These are phyloP conservation scores for Chrysanthemum seticuspe DNA, from an alignment of 129 eudicot species.

Conservation along the genomic window DNA sequence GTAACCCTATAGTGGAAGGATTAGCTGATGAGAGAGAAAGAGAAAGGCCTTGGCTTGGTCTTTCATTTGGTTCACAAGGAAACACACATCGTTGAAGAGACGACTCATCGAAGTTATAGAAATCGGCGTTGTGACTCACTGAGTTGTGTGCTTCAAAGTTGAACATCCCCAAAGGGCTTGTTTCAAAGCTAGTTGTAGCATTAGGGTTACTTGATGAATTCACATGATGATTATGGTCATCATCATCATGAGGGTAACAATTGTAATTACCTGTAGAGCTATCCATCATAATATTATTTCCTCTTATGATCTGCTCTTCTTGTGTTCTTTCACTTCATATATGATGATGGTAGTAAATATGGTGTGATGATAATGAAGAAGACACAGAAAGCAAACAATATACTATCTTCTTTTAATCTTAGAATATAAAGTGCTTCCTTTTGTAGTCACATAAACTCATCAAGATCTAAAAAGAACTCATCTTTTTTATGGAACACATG, in stretches of 20 bases:
- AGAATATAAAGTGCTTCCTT: slow-evolving; percentile 24
- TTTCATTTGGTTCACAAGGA: slow-evolving; percentile 73
- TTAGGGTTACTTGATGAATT: slow-evolving; percentile 25
- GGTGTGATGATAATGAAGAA: slow-evolving; percentile 15
- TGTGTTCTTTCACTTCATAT: slow-evolving; percentile 28
- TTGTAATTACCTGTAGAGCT: slow-evolving; percentile 31
- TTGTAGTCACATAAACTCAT: slow-evolving; percentile 28
- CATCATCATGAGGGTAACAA: slow-evolving; percentile 29
- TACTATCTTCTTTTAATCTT: slow-evolving; percentile 21
- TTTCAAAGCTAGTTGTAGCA: slow-evolving; percentile 37
- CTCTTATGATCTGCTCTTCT: slow-evolving; percentile 36
- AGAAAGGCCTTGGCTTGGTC: slow-evolving; percentile 83
- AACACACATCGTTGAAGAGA: slow-evolving; percentile 65
- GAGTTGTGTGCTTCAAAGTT: slow-evolving; percentile 51
- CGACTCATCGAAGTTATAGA: slow-evolving; percentile 55
- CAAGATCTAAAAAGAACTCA: slow-evolving; percentile 27
- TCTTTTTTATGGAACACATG: slow-evolving; percentile 30
- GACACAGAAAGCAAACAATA: slow-evolving; percentile 9
- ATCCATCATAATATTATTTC: slow-evolving; percentile 21
- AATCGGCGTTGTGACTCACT: slow-evolving; percentile 48
- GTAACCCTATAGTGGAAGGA: slow-evolving; percentile 71
- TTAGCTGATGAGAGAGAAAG: slow-evolving; percentile 70
- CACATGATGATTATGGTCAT: slow-evolving; percentile 19
- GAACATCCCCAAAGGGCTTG: slow-evolving; percentile 57
- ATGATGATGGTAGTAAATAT: slow-evolving; percentile 24